These are phyloP conservation scores for Debaryomyces prosopidis DNA, from an alignment of 805 yeast genomes.

Conservation along the genomic window DNA sequence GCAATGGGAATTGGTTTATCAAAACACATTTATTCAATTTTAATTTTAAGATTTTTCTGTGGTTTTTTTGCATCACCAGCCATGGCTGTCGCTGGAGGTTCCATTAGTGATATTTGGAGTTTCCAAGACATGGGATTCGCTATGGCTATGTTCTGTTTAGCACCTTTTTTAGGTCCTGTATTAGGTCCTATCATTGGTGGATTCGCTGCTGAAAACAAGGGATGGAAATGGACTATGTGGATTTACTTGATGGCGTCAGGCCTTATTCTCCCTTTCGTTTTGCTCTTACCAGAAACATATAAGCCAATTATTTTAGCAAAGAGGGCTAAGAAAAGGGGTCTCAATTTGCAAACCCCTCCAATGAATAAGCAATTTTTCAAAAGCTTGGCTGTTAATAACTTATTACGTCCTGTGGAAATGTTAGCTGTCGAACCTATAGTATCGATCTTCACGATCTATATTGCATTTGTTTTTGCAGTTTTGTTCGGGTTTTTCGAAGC, in stretches of 20 bases:
- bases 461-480: constrained; percentile 76
- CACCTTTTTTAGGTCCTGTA: constrained; percentile 81
- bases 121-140: constrained; percentile 67
- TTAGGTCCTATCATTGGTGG: constrained; percentile 77
- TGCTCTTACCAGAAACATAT: constrained; percentile 71
- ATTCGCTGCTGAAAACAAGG: constrained; percentile 62
- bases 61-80: constrained; percentile 83
- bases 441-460: constrained; percentile 62
- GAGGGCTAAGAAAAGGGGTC: constrained; percentile 62
- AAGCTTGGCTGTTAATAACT: constrained; percentile 39
- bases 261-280: constrained; percentile 50
- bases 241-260: constrained; percentile 67
- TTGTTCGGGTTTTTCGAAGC: constrained; percentile 70
- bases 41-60: constrained; percentile 71
- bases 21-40: constrained; percentile 47
- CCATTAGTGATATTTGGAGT: constrained; percentile 73
- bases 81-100: constrained; percentile 82
- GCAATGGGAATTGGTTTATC: constrained; percentile 74
- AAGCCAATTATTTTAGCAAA: constrained; percentile 60
- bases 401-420: constrained; percentile 69
- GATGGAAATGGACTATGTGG: constrained; percentile 60
- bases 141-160: constrained; percentile 75
- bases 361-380: constrained; percentile 68
- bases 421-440: constrained; percentile 75
- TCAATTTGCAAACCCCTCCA: constrained; percentile 87